phyloP scores from a whole-genome alignment of 257 asterid genomes.

The Catharanthus roseus region DNA sequence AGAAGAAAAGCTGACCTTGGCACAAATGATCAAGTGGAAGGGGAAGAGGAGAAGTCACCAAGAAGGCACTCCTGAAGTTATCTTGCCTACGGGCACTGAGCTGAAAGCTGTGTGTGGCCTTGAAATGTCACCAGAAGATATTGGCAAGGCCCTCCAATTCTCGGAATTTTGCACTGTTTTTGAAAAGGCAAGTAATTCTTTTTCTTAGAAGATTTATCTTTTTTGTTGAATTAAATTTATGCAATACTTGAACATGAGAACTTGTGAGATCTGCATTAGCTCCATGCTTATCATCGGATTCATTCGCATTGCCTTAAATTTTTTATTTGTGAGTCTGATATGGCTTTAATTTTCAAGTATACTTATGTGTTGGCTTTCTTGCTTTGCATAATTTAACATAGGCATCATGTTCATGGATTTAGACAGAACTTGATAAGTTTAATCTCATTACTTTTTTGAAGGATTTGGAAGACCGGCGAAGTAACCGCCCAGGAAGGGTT shows the following conservation, averaged over 20 bases:
- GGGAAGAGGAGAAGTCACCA: too few relatives aligned
- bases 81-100: constrained; percentile 49
- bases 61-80: constrained; percentile 21
- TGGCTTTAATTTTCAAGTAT: not conserved
- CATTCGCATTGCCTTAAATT: too few relatives aligned
- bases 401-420: not conserved
- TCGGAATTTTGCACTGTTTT: constrained; percentile 77
- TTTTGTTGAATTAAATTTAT: too few relatives aligned
- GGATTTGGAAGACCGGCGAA: constrained; percentile 65
- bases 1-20: not conserved
- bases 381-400: not conserved
- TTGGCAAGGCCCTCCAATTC: constrained; percentile 75
- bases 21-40: too few relatives aligned
- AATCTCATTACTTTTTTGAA: constrained; percentile 21
- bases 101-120: constrained; percentile 47
- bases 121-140: constrained; percentile 45
- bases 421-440: too few relatives aligned
- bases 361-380: not conserved
- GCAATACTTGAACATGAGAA: too few relatives aligned
- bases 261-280: too few relatives aligned
- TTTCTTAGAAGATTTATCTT: too few relatives aligned
- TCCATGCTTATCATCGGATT: too few relatives aligned
- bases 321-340: too few relatives aligned
- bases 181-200: too few relatives aligned
- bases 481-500: constrained; percentile 50